A percentile compares a stretch with the other conserved stretches of the same genome.
phyloP scores from a whole-genome alignment of 169 alveolate species.

The Perkinsus olseni region DNA sequence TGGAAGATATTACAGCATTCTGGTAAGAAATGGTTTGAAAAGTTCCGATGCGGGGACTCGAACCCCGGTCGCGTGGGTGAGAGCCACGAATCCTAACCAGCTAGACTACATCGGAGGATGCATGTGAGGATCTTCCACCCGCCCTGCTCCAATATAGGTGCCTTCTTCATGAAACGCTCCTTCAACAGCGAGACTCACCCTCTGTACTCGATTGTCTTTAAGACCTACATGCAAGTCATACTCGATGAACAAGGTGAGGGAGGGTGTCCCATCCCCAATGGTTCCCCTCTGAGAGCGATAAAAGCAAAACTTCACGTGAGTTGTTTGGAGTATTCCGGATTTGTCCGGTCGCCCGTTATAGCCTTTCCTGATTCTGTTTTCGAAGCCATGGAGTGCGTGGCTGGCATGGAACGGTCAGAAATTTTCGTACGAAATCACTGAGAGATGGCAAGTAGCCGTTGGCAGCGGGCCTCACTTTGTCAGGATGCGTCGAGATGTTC shows the following conservation, averaged over 20 bases:
- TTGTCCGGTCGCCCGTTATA: no score
- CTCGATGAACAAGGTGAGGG: not conserved
- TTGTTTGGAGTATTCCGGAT: no score
- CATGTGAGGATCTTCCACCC: not conserved
- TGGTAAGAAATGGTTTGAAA: not conserved
- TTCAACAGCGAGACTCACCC: not conserved
- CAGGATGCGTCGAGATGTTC: not conserved
- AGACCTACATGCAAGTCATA: not conserved
- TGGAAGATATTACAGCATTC: not conserved
- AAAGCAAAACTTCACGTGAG: no score
- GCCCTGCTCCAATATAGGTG: not conserved
- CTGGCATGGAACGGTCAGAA: no score
- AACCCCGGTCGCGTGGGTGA: constrained; percentile 6
- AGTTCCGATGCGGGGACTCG: constrained; percentile 1
- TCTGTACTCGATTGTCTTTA: not conserved
- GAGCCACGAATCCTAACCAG: constrained; percentile 4
- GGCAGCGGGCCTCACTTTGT: not conserved
- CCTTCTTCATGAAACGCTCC: not conserved
- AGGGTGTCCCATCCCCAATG: no score
- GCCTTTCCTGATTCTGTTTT: no score
- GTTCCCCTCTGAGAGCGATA: no score
- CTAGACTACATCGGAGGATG: not conserved
- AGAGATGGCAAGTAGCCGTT: no score
- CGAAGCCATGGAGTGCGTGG: no score
- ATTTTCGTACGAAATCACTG: no score